A percentile compares a stretch with the other conserved stretches of the same genome.
Evolutionary conservation across 768 basidiomycete species (phyloP).

Genomic region (Melanogaster broomeanus): DNA sequence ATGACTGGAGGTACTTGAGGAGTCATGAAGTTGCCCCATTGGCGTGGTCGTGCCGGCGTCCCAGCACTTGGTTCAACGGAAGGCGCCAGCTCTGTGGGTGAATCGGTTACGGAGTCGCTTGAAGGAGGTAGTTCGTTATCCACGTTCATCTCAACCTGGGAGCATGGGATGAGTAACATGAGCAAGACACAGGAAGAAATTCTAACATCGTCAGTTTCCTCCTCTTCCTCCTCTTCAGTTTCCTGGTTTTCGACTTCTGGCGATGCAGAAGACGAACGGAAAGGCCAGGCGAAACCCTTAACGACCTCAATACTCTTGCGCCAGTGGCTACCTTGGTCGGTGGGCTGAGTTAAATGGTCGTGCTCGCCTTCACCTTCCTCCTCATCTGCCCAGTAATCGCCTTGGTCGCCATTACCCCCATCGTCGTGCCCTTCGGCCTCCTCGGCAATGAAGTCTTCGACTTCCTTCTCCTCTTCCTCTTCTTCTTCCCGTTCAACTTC

Average conservation of each 20-base stretch:
- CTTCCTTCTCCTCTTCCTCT: conserved; percentile 50
- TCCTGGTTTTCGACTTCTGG: conserved; percentile 22
- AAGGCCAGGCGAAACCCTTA: conserved; percentile 30
- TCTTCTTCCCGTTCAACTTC: conserved; percentile 55
- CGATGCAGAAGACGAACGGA: conserved; percentile 28
- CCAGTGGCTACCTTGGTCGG: conserved; percentile 24
- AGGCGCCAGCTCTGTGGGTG: background rate
- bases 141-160: background rate
- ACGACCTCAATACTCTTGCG: conserved; percentile 36
- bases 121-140: conserved; percentile 3
- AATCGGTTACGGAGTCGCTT: background rate
- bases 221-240: conserved; percentile 25
- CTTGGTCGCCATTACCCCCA: conserved; percentile 4
- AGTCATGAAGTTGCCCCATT: conserved; percentile 52
- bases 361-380: conserved; percentile 11
- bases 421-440: conserved; percentile 31
- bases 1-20: conserved; percentile 42
- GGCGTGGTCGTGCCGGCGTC: conserved; percentile 16
- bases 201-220: conserved; percentile 18
- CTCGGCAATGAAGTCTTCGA: conserved; percentile 45
- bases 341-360: conserved; percentile 5
- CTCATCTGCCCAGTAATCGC: conserved; percentile 8
- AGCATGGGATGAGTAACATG: background rate
- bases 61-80: background rate
- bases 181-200: background rate